phyloP scores from a whole-genome alignment of 2,329 filamentous ascomycete genomes.

The Fusarium vanettenii region DNA sequence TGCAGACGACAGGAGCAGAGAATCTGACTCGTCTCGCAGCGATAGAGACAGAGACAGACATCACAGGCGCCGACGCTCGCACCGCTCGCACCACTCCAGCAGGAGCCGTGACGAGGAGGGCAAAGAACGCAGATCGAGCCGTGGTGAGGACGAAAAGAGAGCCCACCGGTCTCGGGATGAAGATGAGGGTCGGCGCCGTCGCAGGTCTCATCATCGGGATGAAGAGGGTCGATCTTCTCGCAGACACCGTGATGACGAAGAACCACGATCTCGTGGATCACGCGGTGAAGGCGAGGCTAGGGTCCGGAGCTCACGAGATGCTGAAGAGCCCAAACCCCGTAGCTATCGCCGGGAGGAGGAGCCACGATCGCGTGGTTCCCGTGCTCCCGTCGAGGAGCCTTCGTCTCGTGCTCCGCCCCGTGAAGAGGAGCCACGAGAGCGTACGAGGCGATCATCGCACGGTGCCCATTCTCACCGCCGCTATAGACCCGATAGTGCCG shows the following conservation, averaged over 20 bases:
- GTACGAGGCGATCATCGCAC: conserved; percentile 34
- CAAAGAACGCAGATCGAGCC: conserved; percentile 39
- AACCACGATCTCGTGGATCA: conserved; percentile 22
- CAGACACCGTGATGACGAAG: conserved; percentile 32
- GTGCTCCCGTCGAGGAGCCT: conserved; percentile 24
- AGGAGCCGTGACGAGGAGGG: conserved; percentile 48
- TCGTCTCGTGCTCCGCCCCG: conserved; percentile 14
- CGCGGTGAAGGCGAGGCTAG: conserved; percentile 28
- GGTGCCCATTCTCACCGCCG: conserved; percentile 50
- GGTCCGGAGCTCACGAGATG: conserved; percentile 24
- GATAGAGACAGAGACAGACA: conserved; percentile 55
- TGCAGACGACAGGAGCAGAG: conserved; percentile 62
- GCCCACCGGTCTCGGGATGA: conserved; percentile 32
- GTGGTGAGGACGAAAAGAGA: conserved; percentile 40
- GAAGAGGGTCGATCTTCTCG: conserved; percentile 36
- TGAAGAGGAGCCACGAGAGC: conserved; percentile 37
- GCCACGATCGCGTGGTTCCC: conserved; percentile 22
- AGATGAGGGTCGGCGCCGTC: conserved; percentile 46
- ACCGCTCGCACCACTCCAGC: conserved; percentile 49
- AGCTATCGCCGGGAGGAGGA: conserved; percentile 37
- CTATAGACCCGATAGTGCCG: conserved; percentile 53
- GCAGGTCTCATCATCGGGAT: conserved; percentile 29
- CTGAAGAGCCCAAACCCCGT: conserved; percentile 27
- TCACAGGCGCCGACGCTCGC: conserved; percentile 56
- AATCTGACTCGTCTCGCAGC: conserved; percentile 49